A percentile compares a stretch with the other conserved stretches of the same genome.
Conservation (phyloP, 768 basidiomycete genomes). For the Suillus placidus region DNA sequence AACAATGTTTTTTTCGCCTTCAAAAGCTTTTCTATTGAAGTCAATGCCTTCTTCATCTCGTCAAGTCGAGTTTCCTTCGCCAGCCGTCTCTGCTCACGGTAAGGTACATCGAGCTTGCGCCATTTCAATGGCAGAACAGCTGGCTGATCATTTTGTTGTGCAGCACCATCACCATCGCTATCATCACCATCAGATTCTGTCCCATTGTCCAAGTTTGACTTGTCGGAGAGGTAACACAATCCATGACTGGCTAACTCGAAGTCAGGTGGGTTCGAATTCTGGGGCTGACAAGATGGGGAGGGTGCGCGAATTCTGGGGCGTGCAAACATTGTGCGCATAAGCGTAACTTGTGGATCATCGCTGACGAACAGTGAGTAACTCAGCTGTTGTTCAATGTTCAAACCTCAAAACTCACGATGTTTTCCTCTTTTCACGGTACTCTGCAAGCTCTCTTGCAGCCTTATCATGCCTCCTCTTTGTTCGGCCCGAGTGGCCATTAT, state of each 20-base stretch:
- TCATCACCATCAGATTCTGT: conserved; percentile 1
- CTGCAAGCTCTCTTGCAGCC: conserved; percentile 6
- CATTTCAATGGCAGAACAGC: background rate
- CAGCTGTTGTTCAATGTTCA: background rate
- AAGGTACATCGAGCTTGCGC: background rate
- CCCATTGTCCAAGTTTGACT: background rate
- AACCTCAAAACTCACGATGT: conserved; percentile 1
- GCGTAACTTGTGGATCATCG: background rate
- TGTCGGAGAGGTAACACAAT: background rate
- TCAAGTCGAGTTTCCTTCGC: background rate
- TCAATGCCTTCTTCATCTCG: background rate
- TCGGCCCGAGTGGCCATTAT: conserved; percentile 16
- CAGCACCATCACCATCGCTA: background rate
- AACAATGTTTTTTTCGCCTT: conserved; percentile 28
- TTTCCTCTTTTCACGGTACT: background rate
- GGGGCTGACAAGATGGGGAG: background rate
- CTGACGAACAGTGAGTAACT: background rate
- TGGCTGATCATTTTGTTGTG: too few species aligned
- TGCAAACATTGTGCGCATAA: background rate
- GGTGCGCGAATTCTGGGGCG: background rate
- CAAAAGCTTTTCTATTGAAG: conserved; percentile 15
- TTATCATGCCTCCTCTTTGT: conserved; percentile 11
- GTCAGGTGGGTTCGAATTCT: too few species aligned
- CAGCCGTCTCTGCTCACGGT: background rate
- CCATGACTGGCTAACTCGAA: too few species aligned